Evolutionary conservation across 257 asterid species (phyloP).

Genomic region (Jacaranda copaia): DNA sequence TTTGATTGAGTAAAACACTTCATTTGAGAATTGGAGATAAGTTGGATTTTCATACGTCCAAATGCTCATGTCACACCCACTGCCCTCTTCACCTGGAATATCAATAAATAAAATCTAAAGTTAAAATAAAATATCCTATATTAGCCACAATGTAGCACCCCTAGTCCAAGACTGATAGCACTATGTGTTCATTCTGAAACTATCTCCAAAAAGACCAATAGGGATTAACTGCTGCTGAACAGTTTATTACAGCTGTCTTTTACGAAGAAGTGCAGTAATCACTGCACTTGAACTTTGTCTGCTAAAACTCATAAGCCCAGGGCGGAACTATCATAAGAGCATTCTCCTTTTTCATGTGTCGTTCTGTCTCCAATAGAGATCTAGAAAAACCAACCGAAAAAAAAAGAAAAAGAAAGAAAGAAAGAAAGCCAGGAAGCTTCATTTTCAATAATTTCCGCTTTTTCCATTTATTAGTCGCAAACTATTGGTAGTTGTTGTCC

Average conservation of each 20-base stretch:
- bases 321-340: not conserved
- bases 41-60: not conserved
- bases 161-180: not conserved
- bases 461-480: not conserved
- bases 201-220: not conserved
- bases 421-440: not conserved
- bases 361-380: not conserved
- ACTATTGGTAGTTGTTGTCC: not conserved
- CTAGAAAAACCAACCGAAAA: not conserved
- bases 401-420: not conserved
- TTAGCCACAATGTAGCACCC: not conserved
- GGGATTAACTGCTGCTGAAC: not conserved
- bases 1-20: not conserved
- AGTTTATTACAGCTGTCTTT: not conserved
- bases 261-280: not conserved
- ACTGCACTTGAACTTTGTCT: not conserved
- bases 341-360: not conserved
- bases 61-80: not conserved
- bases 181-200: not conserved
- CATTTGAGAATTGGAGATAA: not conserved
- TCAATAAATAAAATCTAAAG: not conserved
- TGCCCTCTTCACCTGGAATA: not conserved
- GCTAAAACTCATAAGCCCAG: not conserved
- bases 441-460: not conserved
- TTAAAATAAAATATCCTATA: conserved; percentile 3